phyloP scores from a whole-genome alignment of 306 rosid genomes.

The Rosa rugosa region DNA sequence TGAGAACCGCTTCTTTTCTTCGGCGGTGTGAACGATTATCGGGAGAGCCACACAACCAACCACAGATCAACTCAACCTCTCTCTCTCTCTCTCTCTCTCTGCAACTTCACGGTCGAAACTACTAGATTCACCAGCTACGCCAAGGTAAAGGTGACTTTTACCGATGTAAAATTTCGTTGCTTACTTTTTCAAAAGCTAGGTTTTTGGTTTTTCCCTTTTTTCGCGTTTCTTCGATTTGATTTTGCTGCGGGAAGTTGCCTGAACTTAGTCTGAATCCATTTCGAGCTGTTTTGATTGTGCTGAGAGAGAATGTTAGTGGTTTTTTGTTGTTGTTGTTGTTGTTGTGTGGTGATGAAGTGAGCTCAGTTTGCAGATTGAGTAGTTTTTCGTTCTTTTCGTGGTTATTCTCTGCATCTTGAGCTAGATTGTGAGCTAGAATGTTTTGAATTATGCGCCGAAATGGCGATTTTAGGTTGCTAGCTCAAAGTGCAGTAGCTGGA shows the following conservation, averaged over 20 bases:
- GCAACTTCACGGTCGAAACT: slow-evolving; percentile 24
- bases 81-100: slow-evolving; percentile 8
- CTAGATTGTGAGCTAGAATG: slow-evolving; percentile 4
- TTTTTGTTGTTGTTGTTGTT: background rate
- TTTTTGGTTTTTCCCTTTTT: slow-evolving; percentile 13
- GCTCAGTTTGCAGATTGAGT: background rate
- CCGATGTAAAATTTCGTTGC: background rate
- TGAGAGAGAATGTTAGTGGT: background rate
- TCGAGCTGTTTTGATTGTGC: background rate
- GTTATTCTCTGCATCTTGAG: slow-evolving; percentile 9
- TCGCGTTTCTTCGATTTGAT: background rate
- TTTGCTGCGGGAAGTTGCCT: background rate
- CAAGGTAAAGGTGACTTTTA: slow-evolving; percentile 38
- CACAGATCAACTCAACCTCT: slow-evolving; percentile 42
- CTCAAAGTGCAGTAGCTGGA: background rate
- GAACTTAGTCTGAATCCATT: background rate
- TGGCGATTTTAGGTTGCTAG: background rate
- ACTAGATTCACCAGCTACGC: slow-evolving; percentile 27
- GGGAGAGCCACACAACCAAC: slow-evolving; percentile 30
- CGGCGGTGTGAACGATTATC: slow-evolving; percentile 39
- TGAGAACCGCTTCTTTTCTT: slow-evolving; percentile 45
- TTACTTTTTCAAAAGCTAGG: background rate
- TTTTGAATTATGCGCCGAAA: background rate
- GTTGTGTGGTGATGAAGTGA: background rate
- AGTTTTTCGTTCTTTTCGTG: background rate